Base-by-base conservation (phyloP, 2,329 filamentous ascomycete species). In the Paecilomyces dactylethromorphus region DNA sequence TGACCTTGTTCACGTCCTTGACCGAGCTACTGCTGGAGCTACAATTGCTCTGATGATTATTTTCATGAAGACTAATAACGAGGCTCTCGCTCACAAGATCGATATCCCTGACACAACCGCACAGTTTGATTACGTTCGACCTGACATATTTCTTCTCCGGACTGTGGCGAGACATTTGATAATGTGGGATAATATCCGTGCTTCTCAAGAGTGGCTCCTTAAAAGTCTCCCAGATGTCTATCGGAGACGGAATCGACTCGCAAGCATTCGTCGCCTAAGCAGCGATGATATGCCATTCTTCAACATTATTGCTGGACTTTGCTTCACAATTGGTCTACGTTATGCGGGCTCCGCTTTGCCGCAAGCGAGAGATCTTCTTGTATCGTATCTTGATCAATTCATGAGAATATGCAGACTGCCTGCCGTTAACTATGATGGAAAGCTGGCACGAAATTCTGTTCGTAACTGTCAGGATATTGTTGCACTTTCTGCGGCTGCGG, bases 21-120 rank as follows among this genome's bases (percentile, higher is more conserved):
- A 99, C 71, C 89, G 93, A 66, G 92, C 93, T 5, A 94, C 91
- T 10, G 90, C 95, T 1, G 94, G 90, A n/a, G 93, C 94, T 1
- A 91, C 95, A 7, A 85, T 97, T 67, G 93, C 94, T 0, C 82
- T 97, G 59, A 86, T 92, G 1, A 82, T 99, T 57, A 93, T 99
- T 32, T 99, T 93, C 73, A 94, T 99, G 91, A 97, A 97, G 75
- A 94, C 93, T 0, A 91, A 95, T 63, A 91, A 99, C 69, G 83
- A 85, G 60, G 86, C 90, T 15, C 84, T 99, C 21, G 94, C 94
- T 3, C 86, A 88, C 58, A 97, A 97, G 78, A 88, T 99, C 56
- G 91, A 97, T 71, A 87, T 97, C 0, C 95, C 95, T 0, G 89
- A 96, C 64, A 95, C 94, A 0, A 78, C 90, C 26, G 82, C 94